These are phyloP conservation scores for Patellifolia procumbens DNA, from an alignment of 179 eudicot species.

Conservation along the genomic window DNA sequence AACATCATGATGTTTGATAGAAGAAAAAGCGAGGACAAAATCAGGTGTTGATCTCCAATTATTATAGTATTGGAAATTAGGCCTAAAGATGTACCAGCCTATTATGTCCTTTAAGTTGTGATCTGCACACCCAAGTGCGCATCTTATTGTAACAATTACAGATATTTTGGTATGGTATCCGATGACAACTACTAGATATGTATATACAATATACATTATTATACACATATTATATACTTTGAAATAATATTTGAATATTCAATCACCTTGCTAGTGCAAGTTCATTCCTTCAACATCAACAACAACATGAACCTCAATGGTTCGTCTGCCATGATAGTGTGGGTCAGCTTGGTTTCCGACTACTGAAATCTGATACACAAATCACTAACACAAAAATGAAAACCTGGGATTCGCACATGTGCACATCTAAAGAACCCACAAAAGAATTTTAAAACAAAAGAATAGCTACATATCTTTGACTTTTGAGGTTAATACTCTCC, in stretches of 20 bases:
- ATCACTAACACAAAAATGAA: constrained; percentile 8
- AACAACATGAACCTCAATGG: constrained; percentile 30
- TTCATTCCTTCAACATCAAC: not conserved
- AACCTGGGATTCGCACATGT: constrained; percentile 33
- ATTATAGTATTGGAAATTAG: too few relatives aligned
- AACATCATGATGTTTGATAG: constrained; percentile 21
- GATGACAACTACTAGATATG: not conserved
- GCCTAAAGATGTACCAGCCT: too few relatives aligned
- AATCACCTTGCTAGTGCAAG: not conserved
- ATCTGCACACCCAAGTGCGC: not conserved
- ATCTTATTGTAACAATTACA: not conserved
- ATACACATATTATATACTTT: not conserved
- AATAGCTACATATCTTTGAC: not conserved
- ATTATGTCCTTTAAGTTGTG: not conserved
- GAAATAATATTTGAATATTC: not conserved
- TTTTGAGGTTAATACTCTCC: not conserved
- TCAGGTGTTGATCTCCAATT: constrained; percentile 17
- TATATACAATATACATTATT: not conserved
- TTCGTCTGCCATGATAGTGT: not conserved
- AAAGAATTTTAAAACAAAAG: not conserved
- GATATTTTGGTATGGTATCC: not conserved
- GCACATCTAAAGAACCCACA: not conserved
- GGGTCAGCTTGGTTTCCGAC: constrained; percentile 25
- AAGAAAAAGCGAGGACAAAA: constrained; percentile 20
- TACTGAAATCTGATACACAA: constrained; percentile 10